phyloP scores from a whole-genome alignment of 176 grass and related monocot species.

The Dactylis glomerata region DNA sequence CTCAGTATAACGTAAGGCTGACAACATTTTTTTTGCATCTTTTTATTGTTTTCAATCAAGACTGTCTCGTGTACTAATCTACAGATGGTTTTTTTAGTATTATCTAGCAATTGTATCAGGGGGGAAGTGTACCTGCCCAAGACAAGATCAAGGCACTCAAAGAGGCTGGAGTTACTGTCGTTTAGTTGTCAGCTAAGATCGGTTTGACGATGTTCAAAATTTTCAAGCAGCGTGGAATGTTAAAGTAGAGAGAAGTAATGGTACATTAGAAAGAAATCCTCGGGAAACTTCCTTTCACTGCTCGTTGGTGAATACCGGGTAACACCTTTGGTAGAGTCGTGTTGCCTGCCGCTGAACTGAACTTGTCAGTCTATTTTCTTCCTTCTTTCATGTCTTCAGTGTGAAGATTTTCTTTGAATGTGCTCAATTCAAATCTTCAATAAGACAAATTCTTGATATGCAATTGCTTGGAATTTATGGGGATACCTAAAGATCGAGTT shows the following conservation, averaged over 20 bases:
- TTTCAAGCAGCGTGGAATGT: slow-evolving; percentile 87
- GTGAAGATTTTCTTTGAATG: slow-evolving; percentile 23
- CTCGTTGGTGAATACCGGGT: slow-evolving; percentile 36
- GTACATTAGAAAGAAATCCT: slow-evolving; percentile 45
- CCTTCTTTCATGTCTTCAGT: not conserved
- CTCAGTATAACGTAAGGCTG: not conserved
- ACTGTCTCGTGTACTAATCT: slow-evolving; percentile 18
- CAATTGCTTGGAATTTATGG: slow-evolving; percentile 3
- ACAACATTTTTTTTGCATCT: not conserved
- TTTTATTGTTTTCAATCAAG: not conserved
- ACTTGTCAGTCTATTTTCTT: not conserved
- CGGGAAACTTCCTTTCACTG: slow-evolving; percentile 28
- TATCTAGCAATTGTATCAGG: slow-evolving; percentile 87
- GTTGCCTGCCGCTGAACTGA: slow-evolving; percentile 16
- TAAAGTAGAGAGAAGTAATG: slow-evolving; percentile 51
- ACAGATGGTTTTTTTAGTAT: not conserved
- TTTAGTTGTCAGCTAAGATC: slow-evolving; percentile 92
- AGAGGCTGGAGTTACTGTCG: slow-evolving; percentile 83
- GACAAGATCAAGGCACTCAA: slow-evolving; percentile 90
- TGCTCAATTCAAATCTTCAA: slow-evolving; percentile 33
- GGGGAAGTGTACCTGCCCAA: slow-evolving; percentile 87
- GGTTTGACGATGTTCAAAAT: slow-evolving; percentile 71
- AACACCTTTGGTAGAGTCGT: slow-evolving; percentile 31
- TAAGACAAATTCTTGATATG: slow-evolving; percentile 36
- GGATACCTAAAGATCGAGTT: not conserved